A percentile compares a stretch with the other conserved stretches of the same genome.
Evolutionary conservation across 2,329 filamentous ascomycete species (phyloP).

Genomic region (Colletotrichum salicis): DNA sequence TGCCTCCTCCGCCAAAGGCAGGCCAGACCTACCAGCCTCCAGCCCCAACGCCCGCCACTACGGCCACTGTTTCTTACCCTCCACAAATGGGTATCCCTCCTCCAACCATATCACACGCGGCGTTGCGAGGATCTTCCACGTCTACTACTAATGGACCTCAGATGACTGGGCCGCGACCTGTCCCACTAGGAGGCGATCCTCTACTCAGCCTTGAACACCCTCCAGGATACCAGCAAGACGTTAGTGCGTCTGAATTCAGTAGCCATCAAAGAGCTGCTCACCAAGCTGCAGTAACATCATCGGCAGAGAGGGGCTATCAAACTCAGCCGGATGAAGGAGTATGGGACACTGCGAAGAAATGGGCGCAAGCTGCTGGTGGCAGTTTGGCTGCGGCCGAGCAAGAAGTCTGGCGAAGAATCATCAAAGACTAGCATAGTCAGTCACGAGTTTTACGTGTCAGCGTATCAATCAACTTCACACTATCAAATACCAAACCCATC

Average conservation of each 20-base stretch:
- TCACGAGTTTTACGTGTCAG: background rate
- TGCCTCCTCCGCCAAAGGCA: constrained; percentile 64
- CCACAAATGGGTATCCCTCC: constrained; percentile 64
- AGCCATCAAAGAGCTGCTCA: constrained; percentile 58
- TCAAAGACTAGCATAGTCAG: constrained; percentile 58
- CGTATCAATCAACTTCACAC: background rate
- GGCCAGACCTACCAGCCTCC: constrained; percentile 56
- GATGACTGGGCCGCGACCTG: constrained; percentile 41
- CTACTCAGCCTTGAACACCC: constrained; percentile 55
- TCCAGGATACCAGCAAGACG: constrained; percentile 67
- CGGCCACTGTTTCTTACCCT: constrained; percentile 50
- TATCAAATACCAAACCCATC: background rate
- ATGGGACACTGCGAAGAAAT: constrained; percentile 68
- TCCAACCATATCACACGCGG: constrained; percentile 52
- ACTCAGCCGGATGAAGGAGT: constrained; percentile 54
- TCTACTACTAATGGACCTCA: constrained; percentile 45
- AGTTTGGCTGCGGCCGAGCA: constrained; percentile 68
- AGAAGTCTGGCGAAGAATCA: constrained; percentile 72
- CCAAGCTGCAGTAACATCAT: constrained; percentile 45
- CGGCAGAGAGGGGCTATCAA: constrained; percentile 42
- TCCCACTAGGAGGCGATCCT: constrained; percentile 40
- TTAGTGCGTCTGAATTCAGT: constrained; percentile 61
- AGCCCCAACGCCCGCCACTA: constrained; percentile 46
- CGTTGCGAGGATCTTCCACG: constrained; percentile 59
- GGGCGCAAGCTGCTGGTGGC: constrained; percentile 66